These are phyloP conservation scores for Rhizoclosmatium sp. DNA, from an alignment of 192 early-diverging fungal genomes.

Conservation along the genomic window DNA sequence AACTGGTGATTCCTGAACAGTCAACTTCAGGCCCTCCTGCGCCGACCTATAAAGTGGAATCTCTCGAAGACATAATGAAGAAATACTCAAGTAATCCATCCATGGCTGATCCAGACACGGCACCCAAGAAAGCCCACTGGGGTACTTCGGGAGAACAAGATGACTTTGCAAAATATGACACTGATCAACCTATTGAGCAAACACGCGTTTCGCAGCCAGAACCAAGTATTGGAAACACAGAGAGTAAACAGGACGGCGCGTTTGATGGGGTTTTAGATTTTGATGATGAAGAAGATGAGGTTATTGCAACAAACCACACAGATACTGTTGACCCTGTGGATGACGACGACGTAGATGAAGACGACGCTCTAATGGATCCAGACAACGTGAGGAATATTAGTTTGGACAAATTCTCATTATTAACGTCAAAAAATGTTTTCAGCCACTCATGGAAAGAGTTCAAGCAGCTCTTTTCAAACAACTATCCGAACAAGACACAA, in stretches of 20 bases:
- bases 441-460: constrained; percentile 67
- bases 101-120: background rate
- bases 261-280: constrained; percentile 1
- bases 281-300: constrained; percentile 21
- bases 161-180: constrained; percentile 33
- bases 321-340: constrained; percentile 35
- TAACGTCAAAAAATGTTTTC: background rate
- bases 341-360: constrained; percentile 30
- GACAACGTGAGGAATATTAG: constrained; percentile 24
- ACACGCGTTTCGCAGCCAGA: background rate
- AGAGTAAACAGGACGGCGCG: background rate
- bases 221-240: background rate
- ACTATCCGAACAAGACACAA: constrained; percentile 50
- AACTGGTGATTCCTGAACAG: background rate
- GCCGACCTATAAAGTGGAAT: constrained; percentile 29
- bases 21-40: background rate
- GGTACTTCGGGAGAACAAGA: background rate
- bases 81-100: constrained; percentile 9
- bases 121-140: constrained; percentile 19
- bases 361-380: constrained; percentile 37
- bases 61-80: constrained; percentile 29
- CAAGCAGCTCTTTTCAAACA: constrained; percentile 64
- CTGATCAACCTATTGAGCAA: background rate
- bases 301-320: constrained; percentile 14
- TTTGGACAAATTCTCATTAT: background rate